These are phyloP conservation scores for Alternaria conjuncta DNA, from an alignment of 2,329 filamentous ascomycete genomes.

Conservation along the genomic window DNA sequence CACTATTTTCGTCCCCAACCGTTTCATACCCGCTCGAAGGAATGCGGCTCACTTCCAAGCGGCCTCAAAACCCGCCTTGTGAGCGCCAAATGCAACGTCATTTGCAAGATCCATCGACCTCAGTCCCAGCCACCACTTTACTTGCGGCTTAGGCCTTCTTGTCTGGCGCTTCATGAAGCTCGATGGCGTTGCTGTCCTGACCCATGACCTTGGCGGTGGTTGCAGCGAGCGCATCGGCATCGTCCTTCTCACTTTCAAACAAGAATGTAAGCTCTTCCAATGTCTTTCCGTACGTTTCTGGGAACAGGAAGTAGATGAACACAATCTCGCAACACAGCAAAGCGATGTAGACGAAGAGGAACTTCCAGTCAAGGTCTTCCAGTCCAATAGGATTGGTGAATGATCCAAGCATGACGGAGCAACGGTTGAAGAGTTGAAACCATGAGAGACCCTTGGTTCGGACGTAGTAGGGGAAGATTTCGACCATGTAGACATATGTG, in stretches of 20 bases:
- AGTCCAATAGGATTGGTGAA: constrained; percentile 69
- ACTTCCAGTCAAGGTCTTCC: constrained; percentile 65
- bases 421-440: constrained; percentile 69
- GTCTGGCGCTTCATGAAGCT: constrained; percentile 33
- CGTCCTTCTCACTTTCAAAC: constrained; percentile 38
- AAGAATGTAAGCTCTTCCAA: constrained; percentile 44
- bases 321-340: constrained; percentile 43
- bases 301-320: constrained; percentile 46
- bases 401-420: constrained; percentile 66
- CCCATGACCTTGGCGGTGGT: constrained; percentile 30
- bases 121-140: not conserved
- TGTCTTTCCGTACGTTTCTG: constrained; percentile 43
- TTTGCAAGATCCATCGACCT: not conserved
- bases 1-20: not conserved
- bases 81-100: constrained; percentile 11
- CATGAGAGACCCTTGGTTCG: constrained; percentile 58
- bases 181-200: constrained; percentile 22
- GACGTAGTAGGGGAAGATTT: constrained; percentile 59
- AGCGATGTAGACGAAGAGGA: constrained; percentile 65
- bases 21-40: constrained; percentile 5
- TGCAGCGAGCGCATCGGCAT: constrained; percentile 25
- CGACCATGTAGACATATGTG: constrained; percentile 61
- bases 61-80: constrained; percentile 1
- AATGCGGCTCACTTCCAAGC: not conserved
- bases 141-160: constrained; percentile 28